Conservation (phyloP, 2,329 filamentous ascomycete genomes). For the Epichloe coenophiala region DNA sequence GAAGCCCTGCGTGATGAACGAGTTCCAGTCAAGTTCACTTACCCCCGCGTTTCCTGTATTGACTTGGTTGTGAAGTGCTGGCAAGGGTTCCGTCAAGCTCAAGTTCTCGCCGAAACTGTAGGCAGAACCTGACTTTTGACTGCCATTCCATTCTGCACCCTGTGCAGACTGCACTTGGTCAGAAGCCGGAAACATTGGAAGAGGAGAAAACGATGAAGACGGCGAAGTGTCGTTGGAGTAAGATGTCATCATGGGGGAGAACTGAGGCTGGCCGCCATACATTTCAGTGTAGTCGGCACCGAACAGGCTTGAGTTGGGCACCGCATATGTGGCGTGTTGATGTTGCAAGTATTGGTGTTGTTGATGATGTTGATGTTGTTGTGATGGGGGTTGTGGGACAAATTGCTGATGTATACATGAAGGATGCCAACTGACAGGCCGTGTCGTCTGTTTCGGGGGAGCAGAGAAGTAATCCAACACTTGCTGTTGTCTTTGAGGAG, state of each 20-base stretch:
- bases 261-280: conserved; percentile 27
- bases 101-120: conserved; percentile 13
- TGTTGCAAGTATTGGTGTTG: conserved; percentile 18
- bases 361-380: not conserved
- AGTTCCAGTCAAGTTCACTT: conserved; percentile 28
- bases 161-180: conserved; percentile 27
- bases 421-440: conserved; percentile 57
- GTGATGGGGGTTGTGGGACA: not conserved
- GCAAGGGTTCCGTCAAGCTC: conserved; percentile 18
- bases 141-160: conserved; percentile 23
- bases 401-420: conserved; percentile 27
- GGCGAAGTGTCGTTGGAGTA: conserved; percentile 49
- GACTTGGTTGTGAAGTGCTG: conserved; percentile 10
- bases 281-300: conserved; percentile 27
- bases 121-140: conserved; percentile 16
- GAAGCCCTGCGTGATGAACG: conserved; percentile 30
- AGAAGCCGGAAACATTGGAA: conserved; percentile 29
- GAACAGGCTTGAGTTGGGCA: conserved; percentile 22
- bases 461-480: conserved; percentile 23
- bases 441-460: conserved; percentile 8
- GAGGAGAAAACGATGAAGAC: conserved; percentile 37
- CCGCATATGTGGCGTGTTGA: conserved; percentile 24
- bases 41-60: conserved; percentile 6
- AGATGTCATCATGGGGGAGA: conserved; percentile 35
- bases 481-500: conserved; percentile 33